phyloP scores from a whole-genome alignment of 2,329 filamentous ascomycete species.

The Beauveria varroae region DNA sequence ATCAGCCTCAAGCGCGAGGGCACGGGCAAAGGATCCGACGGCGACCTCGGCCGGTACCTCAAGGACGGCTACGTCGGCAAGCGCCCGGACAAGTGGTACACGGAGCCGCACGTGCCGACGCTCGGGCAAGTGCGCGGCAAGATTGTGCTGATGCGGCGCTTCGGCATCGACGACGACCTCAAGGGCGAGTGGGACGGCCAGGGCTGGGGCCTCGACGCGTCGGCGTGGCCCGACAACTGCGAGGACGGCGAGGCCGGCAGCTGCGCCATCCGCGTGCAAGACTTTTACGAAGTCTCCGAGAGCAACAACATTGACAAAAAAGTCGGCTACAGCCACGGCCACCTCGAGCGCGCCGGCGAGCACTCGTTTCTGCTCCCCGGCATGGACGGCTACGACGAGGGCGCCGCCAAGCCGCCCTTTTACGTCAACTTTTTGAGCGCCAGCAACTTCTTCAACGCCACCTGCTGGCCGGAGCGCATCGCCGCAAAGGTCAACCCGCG shows the following conservation, averaged over 20 bases:
- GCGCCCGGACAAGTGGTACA: constrained; percentile 63
- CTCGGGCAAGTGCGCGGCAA: constrained; percentile 75
- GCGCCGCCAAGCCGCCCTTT: constrained; percentile 45
- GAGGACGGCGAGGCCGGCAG: constrained; percentile 65
- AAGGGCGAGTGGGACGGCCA: constrained; percentile 36
- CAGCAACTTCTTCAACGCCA: constrained; percentile 88
- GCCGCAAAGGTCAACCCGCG: constrained; percentile 81
- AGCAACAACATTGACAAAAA: constrained; percentile 72
- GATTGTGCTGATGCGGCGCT: constrained; percentile 78
- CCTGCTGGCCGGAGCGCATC: constrained; percentile 90
- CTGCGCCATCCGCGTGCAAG: constrained; percentile 69
- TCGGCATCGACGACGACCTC: constrained; percentile 55
- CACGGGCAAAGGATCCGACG: constrained; percentile 69
- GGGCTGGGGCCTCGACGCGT: constrained; percentile 54
- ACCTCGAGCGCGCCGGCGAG: constrained; percentile 65
- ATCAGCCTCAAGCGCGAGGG: constrained; percentile 90
- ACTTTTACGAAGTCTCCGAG: constrained; percentile 85
- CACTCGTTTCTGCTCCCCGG: constrained; percentile 38
- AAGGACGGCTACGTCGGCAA: constrained; percentile 60
- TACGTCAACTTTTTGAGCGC: constrained; percentile 88
- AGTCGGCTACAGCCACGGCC: constrained; percentile 63
- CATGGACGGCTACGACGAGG: constrained; percentile 20
- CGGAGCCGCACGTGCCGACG: constrained; percentile 64
- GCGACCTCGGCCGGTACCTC: constrained; percentile 68
- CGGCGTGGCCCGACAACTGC: constrained; percentile 81